Percentiles rank a stretch among this genome's conserved stretches.
phyloP scores from a whole-genome alignment of 305 asterid species.

The Fraxinus albicans region DNA sequence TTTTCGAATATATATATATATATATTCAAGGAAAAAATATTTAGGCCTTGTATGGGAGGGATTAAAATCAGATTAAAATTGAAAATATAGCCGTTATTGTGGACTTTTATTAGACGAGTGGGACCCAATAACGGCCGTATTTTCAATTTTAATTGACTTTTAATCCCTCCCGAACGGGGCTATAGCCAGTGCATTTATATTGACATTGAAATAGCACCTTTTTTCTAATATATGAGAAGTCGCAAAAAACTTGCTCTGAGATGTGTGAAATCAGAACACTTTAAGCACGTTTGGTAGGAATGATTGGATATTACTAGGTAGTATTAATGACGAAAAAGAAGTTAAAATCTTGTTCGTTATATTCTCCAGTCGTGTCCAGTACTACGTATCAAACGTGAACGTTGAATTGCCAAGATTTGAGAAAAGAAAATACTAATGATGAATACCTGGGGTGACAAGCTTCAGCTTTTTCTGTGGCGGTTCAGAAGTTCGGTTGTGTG shows the following conservation, averaged over 20 bases:
- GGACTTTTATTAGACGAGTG: too few relatives aligned
- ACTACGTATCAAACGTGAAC: background rate
- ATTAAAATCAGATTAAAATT: too few relatives aligned
- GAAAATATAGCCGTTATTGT: too few relatives aligned
- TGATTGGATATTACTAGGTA: background rate
- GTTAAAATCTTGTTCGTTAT: background rate
- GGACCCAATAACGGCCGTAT: too few relatives aligned
- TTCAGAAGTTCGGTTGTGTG: conserved; percentile 30
- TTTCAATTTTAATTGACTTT: too few relatives aligned
- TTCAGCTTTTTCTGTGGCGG: conserved; percentile 33
- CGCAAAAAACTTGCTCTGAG: background rate
- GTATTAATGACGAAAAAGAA: background rate
- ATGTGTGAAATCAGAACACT: background rate
- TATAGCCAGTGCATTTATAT: background rate
- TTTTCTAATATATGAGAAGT: background rate
- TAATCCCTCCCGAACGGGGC: too few relatives aligned
- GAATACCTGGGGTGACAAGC: conserved; percentile 58
- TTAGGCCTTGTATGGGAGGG: too few relatives aligned
- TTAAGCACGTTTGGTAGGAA: background rate
- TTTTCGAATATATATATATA: too few relatives aligned
- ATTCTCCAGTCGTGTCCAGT: background rate
- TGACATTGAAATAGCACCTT: background rate
- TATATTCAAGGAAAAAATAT: too few relatives aligned
- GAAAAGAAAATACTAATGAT: background rate
- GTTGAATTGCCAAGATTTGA: background rate